Evolutionary conservation across 106 monocot species (phyloP).

Genomic region (Posidonia australis): DNA sequence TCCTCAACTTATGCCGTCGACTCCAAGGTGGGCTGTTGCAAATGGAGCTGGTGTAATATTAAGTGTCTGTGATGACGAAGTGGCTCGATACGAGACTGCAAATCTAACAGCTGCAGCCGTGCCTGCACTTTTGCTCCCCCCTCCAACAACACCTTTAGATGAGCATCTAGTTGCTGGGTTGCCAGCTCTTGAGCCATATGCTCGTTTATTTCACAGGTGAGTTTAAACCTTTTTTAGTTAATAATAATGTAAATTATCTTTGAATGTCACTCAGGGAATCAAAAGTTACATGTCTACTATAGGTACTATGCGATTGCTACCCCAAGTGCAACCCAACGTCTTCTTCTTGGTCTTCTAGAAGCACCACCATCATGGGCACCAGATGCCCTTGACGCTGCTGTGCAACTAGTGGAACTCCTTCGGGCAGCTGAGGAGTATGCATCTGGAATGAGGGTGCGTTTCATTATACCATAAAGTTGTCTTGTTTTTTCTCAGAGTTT

Average conservation of each 20-base stretch:
- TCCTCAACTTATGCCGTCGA: constrained; percentile 95
- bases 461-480: too few relatives aligned
- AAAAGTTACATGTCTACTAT: neutral
- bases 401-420: constrained; percentile 96
- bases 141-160: constrained; percentile 87
- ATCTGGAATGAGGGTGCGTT: constrained; percentile 59
- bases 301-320: constrained; percentile 99
- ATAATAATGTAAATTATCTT: neutral
- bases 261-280: neutral
- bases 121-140: constrained; percentile 91
- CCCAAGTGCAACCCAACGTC: constrained; percentile 93
- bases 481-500: neutral
- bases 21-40: constrained; percentile 98
- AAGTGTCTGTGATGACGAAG: constrained; percentile 98
- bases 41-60: constrained; percentile 99
- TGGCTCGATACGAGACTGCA: constrained; percentile 90
- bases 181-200: constrained; percentile 93
- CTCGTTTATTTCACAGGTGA: constrained; percentile 91
- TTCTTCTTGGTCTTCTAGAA: constrained; percentile 96
- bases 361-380: constrained; percentile 99
- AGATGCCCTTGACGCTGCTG: constrained; percentile 98
- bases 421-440: constrained; percentile 97
- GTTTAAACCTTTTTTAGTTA: neutral
- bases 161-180: constrained; percentile 93
- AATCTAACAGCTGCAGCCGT: constrained; percentile 96